Base-by-base conservation (phyloP, 2,329 filamentous ascomycete genomes). In the Aureobasidium sp. region DNA sequence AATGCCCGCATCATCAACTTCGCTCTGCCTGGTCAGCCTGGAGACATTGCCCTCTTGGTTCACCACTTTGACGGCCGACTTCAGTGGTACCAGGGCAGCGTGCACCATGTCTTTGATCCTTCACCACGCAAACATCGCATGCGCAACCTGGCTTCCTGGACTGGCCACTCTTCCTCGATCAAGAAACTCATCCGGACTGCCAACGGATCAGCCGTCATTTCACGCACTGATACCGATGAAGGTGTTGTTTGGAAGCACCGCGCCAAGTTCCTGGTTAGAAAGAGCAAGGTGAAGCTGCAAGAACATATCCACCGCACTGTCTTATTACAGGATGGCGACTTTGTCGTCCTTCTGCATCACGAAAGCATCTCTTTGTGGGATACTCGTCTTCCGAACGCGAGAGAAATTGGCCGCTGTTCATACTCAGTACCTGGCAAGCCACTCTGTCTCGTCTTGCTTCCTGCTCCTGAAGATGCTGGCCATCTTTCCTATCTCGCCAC, bases 1-100 rank as follows among this genome's bases (percentile, higher is more conserved):
- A 84, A 93, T 71, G 82, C 87, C 13, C 88, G 90, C 68, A 84
- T 92, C 48, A 82, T 87, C 69, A 84, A 83, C 47, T 95, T 92
- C 69, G 44, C 37, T 20, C 39, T 60, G 24, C 20, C 52, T 5
- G n/a, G 29, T 2, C 34, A 57, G 15, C 39, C 53, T 3, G 60
- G 56, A 20, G 41, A 65, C 12, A 52, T 74, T 10, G 67, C 71
- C 32, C 74, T 99, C 26, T 77, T 97, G 13, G 77, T 90, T 5
- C 93, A 99, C 72, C 86, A 89, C 66, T 93, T 96, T 67, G 88
- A 94, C 70, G 93, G 93, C 10, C 84, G 85, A 63, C 86, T 99
- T 65, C 87, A 90, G 59, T 89, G 92, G 75, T 90, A 92, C 71
- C 85, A 92, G 67, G 87, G 87, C 50, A 85, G 87, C 66, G 81